Percentiles rank a stretch among this genome's conserved stretches.
Evolutionary conservation across 1,284 basidiomycete genomes (phyloP).

Genomic region (Pterulicium gracile): DNA sequence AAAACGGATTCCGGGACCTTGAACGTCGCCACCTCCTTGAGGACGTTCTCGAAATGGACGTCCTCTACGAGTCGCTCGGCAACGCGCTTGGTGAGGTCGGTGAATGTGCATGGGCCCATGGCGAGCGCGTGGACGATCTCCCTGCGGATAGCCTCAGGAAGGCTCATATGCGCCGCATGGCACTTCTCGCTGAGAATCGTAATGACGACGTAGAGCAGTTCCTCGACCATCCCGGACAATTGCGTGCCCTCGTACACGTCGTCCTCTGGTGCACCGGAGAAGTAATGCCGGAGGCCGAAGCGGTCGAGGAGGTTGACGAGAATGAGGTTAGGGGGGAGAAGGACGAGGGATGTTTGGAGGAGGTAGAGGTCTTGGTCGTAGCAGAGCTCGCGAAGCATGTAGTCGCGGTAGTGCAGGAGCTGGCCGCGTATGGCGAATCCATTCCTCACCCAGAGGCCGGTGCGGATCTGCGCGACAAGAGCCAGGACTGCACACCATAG

Average conservation of each 20-base stretch:
- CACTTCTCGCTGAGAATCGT: conserved; percentile 80
- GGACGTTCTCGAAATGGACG: conserved; percentile 71
- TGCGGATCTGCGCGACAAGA: conserved; percentile 90
- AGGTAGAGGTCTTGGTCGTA: conserved; percentile 96
- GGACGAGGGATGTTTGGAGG: conserved; percentile 75
- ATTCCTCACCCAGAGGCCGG: conserved; percentile 96
- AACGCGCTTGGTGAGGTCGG: conserved; percentile 86
- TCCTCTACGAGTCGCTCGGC: conserved; percentile 88
- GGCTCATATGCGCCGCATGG: conserved; percentile 61
- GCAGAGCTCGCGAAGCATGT: conserved; percentile 90
- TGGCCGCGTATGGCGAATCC: conserved; percentile 94
- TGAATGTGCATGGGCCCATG: conserved; percentile 82
- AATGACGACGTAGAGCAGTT: conserved; percentile 83
- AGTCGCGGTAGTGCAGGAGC: conserved; percentile 94
- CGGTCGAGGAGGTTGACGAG: conserved; percentile 85
- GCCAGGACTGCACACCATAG: conserved; percentile 78
- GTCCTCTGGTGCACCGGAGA: conserved; percentile 35
- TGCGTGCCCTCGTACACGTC: conserved; percentile 63
- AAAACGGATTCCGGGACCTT: conserved; percentile 67
- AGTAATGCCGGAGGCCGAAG: conserved; percentile 76
- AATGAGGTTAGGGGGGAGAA: conserved; percentile 73
- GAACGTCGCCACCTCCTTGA: conserved; percentile 78
- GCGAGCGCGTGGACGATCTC: conserved; percentile 91
- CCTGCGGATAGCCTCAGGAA: conserved; percentile 60
- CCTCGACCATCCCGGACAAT: conserved; percentile 82